These are phyloP conservation scores for Alternaria brassicae DNA, from an alignment of 2,329 filamentous ascomycete genomes.

Conservation along the genomic window DNA sequence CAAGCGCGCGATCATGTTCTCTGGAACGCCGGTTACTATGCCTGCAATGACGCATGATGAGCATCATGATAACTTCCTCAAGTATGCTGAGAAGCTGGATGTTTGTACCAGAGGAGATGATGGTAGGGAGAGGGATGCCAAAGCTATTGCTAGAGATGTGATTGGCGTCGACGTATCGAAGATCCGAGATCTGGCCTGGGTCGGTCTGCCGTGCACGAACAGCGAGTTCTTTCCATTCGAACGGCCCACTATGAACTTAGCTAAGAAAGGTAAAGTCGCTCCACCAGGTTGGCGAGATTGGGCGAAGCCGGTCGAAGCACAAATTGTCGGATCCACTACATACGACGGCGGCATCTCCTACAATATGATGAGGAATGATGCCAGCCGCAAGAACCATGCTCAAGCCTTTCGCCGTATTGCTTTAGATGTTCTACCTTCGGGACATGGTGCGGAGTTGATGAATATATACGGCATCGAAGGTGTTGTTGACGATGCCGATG, in stretches of 20 bases:
- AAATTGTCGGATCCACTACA: constrained; percentile 24
- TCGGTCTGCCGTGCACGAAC: constrained; percentile 20
- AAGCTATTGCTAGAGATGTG: constrained; percentile 12
- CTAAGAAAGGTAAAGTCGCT: not conserved
- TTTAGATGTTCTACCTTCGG: constrained; percentile 9
- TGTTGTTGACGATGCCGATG: constrained; percentile 7
- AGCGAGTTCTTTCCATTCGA: constrained; percentile 15
- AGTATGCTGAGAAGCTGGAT: constrained; percentile 10
- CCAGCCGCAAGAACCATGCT: constrained; percentile 12
- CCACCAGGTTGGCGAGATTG: constrained; percentile 4
- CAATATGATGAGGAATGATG: constrained; percentile 25
- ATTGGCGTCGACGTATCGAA: constrained; percentile 7
- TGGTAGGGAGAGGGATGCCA: not conserved
- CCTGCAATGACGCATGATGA: constrained; percentile 19
- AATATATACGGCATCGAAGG: constrained; percentile 4
- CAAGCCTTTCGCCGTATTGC: not conserved
- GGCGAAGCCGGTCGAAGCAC: constrained; percentile 14
- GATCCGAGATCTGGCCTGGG: constrained; percentile 23
- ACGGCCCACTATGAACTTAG: constrained; percentile 16
- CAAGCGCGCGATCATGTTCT: constrained; percentile 23
- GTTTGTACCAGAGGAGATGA: not conserved
- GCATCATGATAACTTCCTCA: constrained; percentile 20
- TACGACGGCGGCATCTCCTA: constrained; percentile 27
- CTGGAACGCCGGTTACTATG: constrained; percentile 25
- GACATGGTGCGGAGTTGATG: constrained; percentile 3